Base-by-base conservation (phyloP, 805 yeast species). In the Priceomyces carsonii region DNA sequence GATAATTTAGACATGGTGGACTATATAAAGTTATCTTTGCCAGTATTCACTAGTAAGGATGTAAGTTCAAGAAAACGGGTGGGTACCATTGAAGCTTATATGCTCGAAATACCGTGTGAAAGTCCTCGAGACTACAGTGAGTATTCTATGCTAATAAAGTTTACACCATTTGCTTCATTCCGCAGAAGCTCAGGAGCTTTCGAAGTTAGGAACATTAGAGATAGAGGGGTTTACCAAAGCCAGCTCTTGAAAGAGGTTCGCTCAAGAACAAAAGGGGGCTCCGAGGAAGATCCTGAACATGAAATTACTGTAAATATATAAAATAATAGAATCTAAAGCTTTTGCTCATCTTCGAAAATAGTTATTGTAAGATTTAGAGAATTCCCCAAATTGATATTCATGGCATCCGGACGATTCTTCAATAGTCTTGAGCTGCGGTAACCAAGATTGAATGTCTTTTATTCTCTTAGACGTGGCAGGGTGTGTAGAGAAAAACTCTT, bases 401-500 rank as follows among this genome's bases (percentile, higher is more conserved):
- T 48, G 39, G 45, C 82, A 77, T 2, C 69, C 69, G 10, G 71
- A 55, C 2, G 52, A 32, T 32, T 71, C 79, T 35, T 64, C 51
- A 21, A 73, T 53, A 9, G 47, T 59, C 24, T 71, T 71, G 28
- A 83, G 76, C 32, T 71, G 73, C 0, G 83, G 82, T 59, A 81
- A 54, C 91, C 95, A 86, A 29, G 67, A 54, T 13, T 59, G 47
- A 62, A 93, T 82, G 42, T 85, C 83, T 18, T 69, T 62, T 18
- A 85, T 80, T 54, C 99, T 75, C 38, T 73, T 75, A n/a, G 63
- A 64, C 13, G 88, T 82, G 12, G 88, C 81, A 1, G 99, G 99
- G 62, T 93, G 99, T 0, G 98, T 88, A 12, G 89, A 79, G 36
- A 91, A 58, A 51, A 59, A 88, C 69, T 88, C 89, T 10, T 80